A percentile compares a stretch with the other conserved stretches of the same genome.
These are phyloP conservation scores for Marvania coccoides DNA, from an alignment of 139 green algal genomes.

Conservation along the genomic window DNA sequence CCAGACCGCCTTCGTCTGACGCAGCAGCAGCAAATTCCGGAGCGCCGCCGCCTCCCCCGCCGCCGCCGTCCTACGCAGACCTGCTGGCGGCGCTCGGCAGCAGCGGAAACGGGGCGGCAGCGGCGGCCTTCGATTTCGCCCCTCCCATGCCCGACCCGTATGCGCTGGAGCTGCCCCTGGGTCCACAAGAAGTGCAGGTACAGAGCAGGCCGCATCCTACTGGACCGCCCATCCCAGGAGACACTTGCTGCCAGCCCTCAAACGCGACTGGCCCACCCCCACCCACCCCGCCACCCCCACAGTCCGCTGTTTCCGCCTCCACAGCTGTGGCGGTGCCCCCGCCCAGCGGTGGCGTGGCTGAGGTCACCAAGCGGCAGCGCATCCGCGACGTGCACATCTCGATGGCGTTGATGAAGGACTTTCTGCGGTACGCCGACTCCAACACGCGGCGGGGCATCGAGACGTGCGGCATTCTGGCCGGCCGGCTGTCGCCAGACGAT, in stretches of 20 bases:
- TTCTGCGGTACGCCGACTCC: slow-evolving; percentile 51
- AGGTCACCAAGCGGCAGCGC: slow-evolving; percentile 30
- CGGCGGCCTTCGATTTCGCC: not conserved
- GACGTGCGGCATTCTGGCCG: slow-evolving; percentile 82
- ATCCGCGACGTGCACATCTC: slow-evolving; percentile 79
- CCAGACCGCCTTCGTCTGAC: not conserved
- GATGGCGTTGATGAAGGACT: slow-evolving; percentile 78
- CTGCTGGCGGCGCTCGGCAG: not conserved
- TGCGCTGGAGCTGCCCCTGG: slow-evolving; percentile 31
- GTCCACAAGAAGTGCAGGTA: slow-evolving; percentile 63
- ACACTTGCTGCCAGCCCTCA: slow-evolving; percentile 33
- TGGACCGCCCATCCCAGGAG: slow-evolving; percentile 5
- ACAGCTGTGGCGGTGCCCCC: not conserved
- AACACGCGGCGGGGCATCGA: slow-evolving; percentile 76
- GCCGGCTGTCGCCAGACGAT: slow-evolving; percentile 52
- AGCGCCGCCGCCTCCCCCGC: slow-evolving; percentile 3
- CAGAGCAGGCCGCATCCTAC: not conserved
- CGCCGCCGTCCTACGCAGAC: slow-evolving; percentile 23
- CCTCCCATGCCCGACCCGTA: not conserved
- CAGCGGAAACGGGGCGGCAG: not conserved
- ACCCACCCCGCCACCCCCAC: not conserved
- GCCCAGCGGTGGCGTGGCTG: slow-evolving; percentile 9
- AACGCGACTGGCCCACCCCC: too few species aligned
- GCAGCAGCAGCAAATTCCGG: slow-evolving; percentile 18
- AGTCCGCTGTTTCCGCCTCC: not conserved